Evolutionary conservation across 1,284 basidiomycete genomes (phyloP), one percentile per base, ranked within the genome.

Genomic region (Leccinum pachyderme): DNA sequence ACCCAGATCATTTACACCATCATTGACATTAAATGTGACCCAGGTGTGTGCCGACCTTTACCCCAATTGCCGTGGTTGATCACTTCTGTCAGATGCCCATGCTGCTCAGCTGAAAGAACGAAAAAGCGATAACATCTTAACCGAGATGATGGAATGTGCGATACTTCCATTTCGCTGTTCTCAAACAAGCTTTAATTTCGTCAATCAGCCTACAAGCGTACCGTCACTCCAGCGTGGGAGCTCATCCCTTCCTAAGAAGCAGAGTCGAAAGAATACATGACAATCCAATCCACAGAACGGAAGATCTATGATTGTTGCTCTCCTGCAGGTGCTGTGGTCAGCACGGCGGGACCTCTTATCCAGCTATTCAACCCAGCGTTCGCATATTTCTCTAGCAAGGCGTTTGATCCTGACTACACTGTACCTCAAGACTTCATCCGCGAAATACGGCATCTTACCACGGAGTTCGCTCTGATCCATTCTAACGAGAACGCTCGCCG

Each of bases 301-400:
- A 27, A 7, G 2, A 2, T 60, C 1, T 47, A 52, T 0, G 60
- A 61, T 31, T n/a, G 60, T 33, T 47, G 51, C 0, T 47, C 5
- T 11, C 0, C 49, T 37, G 11, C 0, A 11, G 0, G 2, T 39
- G 22, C 1, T 18, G 18, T 18, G 18, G 7, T 12, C 5, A 24
- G 51, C n/a, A 56, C 59, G 0, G 15, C 51, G 33, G 51, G 44
- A 1, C 49, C 61, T 47, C 53, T 62, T 2, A 55, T 62, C 29
- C 53, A 63, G 13, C 11, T 63, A 7, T 61, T 60, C 43, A 25
- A 56, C 22, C 55, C 58, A 2, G 47, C 51, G 13, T 65, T 63
- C 7, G 50, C 61, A 8, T 48, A 39, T 18, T 65, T 63, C 37
- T 61, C 53, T 1, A 58, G 55, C 33, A 65, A 63, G 0, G 58